A percentile compares a stretch with the other conserved stretches of the same genome.
Conservation (phyloP, 805 yeast genomes). For the Lachancea sp. region DNA sequence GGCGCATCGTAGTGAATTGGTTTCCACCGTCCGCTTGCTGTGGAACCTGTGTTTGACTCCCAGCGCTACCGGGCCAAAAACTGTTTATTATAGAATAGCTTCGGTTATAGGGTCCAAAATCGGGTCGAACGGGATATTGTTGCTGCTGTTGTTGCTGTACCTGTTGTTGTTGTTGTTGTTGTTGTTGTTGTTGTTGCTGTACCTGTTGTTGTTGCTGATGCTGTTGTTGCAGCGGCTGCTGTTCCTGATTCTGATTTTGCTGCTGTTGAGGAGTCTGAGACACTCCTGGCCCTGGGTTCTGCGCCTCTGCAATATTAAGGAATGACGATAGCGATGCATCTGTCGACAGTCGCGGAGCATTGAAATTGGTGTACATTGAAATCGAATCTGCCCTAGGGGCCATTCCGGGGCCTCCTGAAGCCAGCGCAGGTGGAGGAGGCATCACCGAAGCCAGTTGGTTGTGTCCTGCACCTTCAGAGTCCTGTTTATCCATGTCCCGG, state of each 20-base stretch:
- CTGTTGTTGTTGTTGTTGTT: slow-evolving; percentile 1
- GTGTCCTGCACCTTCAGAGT: slow-evolving; percentile 6
- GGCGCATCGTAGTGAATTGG: slow-evolving; percentile 26
- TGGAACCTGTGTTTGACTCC: slow-evolving; percentile 1
- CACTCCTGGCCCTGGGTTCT: slow-evolving; percentile 7
- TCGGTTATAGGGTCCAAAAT: slow-evolving; percentile 23
- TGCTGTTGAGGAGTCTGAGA: slow-evolving; percentile 7
- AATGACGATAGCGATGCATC: slow-evolving; percentile 24
- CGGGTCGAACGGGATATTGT: slow-evolving; percentile 8
- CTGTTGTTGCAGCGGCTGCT: slow-evolving; percentile 2
- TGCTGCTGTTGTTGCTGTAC: slow-evolving; percentile 2
- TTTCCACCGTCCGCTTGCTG: slow-evolving; percentile 10
- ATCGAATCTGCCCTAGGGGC: slow-evolving; percentile 16
- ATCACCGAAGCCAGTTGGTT: slow-evolving; percentile 7
- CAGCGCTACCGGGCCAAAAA: slow-evolving; percentile 16
- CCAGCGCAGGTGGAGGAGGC: slow-evolving; percentile 14
- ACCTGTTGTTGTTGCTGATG: slow-evolving; percentile 1
- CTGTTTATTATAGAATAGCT: slow-evolving; percentile 31
- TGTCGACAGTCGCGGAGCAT: slow-evolving; percentile 19
- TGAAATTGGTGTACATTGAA: slow-evolving; percentile 20
- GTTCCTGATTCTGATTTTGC: slow-evolving; percentile 1
- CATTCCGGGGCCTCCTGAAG: slow-evolving; percentile 3
- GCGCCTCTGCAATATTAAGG: slow-evolving; percentile 22
- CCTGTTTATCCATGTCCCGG: slow-evolving; percentile 11
- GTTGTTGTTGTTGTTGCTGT: slow-evolving; percentile 3